These are phyloP conservation scores for Capronia americana DNA, from an alignment of 2,329 filamentous ascomycete species.

Conservation along the genomic window DNA sequence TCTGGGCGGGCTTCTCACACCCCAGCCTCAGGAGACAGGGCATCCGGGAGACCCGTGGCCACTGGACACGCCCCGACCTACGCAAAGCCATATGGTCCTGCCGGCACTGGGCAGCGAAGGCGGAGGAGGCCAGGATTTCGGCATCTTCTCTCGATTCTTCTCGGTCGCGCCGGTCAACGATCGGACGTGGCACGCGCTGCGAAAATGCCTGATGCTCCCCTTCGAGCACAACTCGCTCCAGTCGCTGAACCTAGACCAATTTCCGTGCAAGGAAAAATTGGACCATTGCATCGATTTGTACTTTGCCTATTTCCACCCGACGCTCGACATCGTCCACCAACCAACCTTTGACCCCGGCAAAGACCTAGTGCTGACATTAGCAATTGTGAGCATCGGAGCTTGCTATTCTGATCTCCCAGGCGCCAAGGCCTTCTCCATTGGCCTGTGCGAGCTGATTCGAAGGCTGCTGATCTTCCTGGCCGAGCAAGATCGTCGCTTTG, in stretches of 20 bases:
- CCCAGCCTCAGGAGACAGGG: conserved; percentile 14
- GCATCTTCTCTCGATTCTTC: neutral
- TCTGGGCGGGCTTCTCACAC: too few relatives aligned
- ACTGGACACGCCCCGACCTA: conserved; percentile 4
- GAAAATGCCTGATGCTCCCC: neutral
- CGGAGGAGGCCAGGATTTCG: neutral
- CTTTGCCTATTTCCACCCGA: conserved; percentile 21
- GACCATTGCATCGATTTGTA: conserved; percentile 27
- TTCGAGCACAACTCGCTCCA: neutral
- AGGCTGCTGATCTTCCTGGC: conserved; percentile 21
- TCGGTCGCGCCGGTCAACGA: neutral
- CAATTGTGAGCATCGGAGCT: conserved; percentile 17
- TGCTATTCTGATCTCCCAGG: conserved; percentile 10
- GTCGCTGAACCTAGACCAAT: neutral
- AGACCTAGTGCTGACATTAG: conserved; percentile 5
- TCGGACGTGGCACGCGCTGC: neutral
- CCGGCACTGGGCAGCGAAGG: neutral
- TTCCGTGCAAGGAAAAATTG: conserved; percentile 17
- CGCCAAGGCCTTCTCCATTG: conserved; percentile 15
- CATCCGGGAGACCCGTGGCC: conserved; percentile 16
- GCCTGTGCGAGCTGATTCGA: conserved; percentile 15
- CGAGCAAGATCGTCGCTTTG: conserved; percentile 22
- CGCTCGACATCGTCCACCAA: conserved; percentile 16
- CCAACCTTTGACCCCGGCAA: conserved; percentile 25
- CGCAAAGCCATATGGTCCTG: neutral